phyloP scores from a whole-genome alignment of 306 rosid species.

The Vigna reflexopilosa region DNA sequence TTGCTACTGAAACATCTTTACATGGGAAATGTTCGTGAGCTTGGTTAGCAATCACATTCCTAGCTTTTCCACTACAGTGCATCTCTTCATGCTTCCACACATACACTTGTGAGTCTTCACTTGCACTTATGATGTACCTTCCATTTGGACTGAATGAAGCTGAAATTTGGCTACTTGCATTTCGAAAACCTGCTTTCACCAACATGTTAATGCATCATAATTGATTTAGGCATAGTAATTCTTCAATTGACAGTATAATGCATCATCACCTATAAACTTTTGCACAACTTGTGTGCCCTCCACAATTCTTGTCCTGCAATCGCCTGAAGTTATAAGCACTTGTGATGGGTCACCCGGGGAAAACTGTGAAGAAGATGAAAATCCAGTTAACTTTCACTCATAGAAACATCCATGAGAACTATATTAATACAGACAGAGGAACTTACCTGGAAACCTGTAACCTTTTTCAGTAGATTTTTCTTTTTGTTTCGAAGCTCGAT shows the following conservation, averaged over 20 bases:
- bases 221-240: not conserved
- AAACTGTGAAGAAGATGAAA: slow-evolving; percentile 53
- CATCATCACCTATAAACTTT: slow-evolving; percentile 71
- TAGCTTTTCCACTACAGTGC: slow-evolving; percentile 48
- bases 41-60: slow-evolving; percentile 33
- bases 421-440: not conserved
- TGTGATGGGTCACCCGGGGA: slow-evolving; percentile 64
- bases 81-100: slow-evolving; percentile 77
- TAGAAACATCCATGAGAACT: not conserved
- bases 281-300: slow-evolving; percentile 70
- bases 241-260: not conserved
- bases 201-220: not conserved
- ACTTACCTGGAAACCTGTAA: slow-evolving; percentile 90
- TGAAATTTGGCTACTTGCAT: slow-evolving; percentile 81
- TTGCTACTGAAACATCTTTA: slow-evolving; percentile 84
- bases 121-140: slow-evolving; percentile 71
- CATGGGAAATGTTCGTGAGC: slow-evolving; percentile 76
- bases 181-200: slow-evolving; percentile 68
- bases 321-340: slow-evolving; percentile 83
- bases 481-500: slow-evolving; percentile 69
- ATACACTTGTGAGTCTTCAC: slow-evolving; percentile 89
- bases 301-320: slow-evolving; percentile 74
- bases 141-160: slow-evolving; percentile 74
- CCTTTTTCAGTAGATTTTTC: slow-evolving; percentile 63
- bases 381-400: slow-evolving; percentile 20